These are phyloP conservation scores for Tremella fuciformis DNA, from an alignment of 768 basidiomycete species.

Conservation along the genomic window DNA sequence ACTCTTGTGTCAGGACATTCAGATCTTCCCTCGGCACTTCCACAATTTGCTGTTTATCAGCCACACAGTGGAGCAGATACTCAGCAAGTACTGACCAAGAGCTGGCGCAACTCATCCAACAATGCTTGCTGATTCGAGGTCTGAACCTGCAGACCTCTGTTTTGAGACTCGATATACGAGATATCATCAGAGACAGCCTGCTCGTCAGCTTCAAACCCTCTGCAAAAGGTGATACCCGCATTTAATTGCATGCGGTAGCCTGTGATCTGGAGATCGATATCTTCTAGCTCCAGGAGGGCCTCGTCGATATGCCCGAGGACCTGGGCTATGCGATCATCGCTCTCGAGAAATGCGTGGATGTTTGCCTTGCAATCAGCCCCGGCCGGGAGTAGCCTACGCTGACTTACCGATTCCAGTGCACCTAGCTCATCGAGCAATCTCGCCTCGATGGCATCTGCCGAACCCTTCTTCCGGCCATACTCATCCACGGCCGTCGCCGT, in stretches of 20 bases:
- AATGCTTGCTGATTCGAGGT: constrained; percentile 90
- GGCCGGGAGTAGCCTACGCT: neutral
- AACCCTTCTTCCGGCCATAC: constrained; percentile 61
- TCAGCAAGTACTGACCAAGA: constrained; percentile 61
- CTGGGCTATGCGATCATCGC: constrained; percentile 80
- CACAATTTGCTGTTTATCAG: constrained; percentile 71
- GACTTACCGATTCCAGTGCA: constrained; percentile 82
- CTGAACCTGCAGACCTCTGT: constrained; percentile 93
- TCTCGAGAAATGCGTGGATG: constrained; percentile 94
- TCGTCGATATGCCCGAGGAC: constrained; percentile 88
- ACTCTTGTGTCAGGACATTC: constrained; percentile 77
- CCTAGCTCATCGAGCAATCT: constrained; percentile 81
- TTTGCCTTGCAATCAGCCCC: constrained; percentile 67
- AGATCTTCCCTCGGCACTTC: constrained; percentile 80
- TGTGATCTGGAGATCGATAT: constrained; percentile 80
- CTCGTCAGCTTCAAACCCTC: constrained; percentile 6
- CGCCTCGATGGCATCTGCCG: constrained; percentile 88
- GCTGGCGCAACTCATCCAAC: constrained; percentile 76
- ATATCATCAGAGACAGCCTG: constrained; percentile 96
- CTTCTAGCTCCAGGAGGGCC: constrained; percentile 80
- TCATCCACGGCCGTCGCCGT: constrained; percentile 59
- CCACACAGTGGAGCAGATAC: constrained; percentile 3
- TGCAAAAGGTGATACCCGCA: constrained; percentile 56
- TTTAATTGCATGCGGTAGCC: constrained; percentile 96
- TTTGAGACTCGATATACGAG: constrained; percentile 89